Evolutionary conservation across 441 rosid species (phyloP).

Genomic region (Raphanus hybrid): DNA sequence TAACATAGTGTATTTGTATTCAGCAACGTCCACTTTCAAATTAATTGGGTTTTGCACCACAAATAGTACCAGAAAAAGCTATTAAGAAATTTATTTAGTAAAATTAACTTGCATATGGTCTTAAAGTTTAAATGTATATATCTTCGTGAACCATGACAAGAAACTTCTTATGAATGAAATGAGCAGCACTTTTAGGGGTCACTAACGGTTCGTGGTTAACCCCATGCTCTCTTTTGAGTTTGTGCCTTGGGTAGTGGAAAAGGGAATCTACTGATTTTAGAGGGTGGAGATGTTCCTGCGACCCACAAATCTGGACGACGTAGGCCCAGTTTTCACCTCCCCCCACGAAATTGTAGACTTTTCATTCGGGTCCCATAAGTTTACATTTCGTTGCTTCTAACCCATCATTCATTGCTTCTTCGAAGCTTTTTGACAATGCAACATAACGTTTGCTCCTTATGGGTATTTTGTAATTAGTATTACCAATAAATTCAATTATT

Average conservation of each 20-base stretch:
- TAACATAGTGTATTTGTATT: background rate
- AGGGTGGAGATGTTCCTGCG: constrained; percentile 38
- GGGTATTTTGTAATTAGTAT: constrained; percentile 19
- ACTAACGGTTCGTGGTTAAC: constrained; percentile 30
- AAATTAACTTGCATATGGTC: background rate
- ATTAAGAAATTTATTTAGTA: background rate
- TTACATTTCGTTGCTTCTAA: constrained; percentile 26
- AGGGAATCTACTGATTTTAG: constrained; percentile 35
- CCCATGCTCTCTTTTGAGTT: constrained; percentile 39
- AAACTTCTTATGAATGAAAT: constrained; percentile 14
- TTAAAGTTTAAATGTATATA: background rate
- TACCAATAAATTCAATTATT: constrained; percentile 6
- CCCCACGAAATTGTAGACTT: constrained; percentile 27
- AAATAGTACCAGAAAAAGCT: background rate
- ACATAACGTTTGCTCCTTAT: constrained; percentile 30
- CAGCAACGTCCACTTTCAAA: background rate
- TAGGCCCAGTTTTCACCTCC: constrained; percentile 39
- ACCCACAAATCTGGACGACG: constrained; percentile 40
- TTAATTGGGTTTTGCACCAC: background rate
- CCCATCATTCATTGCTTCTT: constrained; percentile 32
- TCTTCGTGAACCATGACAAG: constrained; percentile 4
- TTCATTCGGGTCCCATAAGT: constrained; percentile 34
- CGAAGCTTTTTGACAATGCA: constrained; percentile 24
- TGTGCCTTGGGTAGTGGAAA: constrained; percentile 45
- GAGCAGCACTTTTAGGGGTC: constrained; percentile 35